Evolutionary conservation across 768 basidiomycete species (phyloP).

Genomic region (Russula brevipes): DNA sequence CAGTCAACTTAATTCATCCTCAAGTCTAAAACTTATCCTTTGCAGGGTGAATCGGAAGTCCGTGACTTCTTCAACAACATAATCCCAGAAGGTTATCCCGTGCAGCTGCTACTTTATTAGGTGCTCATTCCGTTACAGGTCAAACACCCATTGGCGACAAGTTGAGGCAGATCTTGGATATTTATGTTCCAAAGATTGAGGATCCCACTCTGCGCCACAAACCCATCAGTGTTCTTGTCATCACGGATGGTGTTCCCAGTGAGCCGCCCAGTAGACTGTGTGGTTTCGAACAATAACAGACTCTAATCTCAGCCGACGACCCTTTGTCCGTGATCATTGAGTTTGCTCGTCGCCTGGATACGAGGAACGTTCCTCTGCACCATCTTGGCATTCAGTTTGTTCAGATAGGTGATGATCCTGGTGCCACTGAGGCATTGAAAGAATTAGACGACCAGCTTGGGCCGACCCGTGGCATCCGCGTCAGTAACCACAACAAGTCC

Average conservation of each 20-base stretch:
- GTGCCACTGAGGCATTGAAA: conserved; percentile 32
- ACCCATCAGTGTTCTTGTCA: conserved; percentile 35
- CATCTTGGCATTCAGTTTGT: conserved; percentile 38
- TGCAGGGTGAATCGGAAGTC: conserved; percentile 18
- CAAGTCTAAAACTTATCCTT: not conserved
- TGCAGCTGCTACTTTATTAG: not conserved
- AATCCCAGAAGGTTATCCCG: conserved; percentile 12
- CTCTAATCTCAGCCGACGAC: conserved; percentile 24
- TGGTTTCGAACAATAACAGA: not conserved
- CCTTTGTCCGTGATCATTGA: conserved; percentile 24
- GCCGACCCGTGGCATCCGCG: conserved; percentile 16
- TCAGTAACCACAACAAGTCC: not conserved
- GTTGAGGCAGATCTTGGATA: conserved; percentile 35
- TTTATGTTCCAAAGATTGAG: conserved; percentile 37
- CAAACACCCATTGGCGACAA: conserved; percentile 38
- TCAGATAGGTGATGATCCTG: conserved; percentile 36
- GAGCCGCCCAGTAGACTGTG: conserved; percentile 21
- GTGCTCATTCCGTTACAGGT: conserved; percentile 27
- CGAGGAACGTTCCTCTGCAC: conserved; percentile 31
- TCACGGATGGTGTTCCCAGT: conserved; percentile 41
- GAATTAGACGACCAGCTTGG: conserved; percentile 23
- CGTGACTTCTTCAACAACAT: conserved; percentile 13
- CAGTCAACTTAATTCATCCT: conserved; percentile 28
- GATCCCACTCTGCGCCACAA: conserved; percentile 31
- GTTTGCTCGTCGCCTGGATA: conserved; percentile 31